Conservation (phyloP, 2,329 filamentous ascomycete species). For the Xylariaceae sp. region DNA sequence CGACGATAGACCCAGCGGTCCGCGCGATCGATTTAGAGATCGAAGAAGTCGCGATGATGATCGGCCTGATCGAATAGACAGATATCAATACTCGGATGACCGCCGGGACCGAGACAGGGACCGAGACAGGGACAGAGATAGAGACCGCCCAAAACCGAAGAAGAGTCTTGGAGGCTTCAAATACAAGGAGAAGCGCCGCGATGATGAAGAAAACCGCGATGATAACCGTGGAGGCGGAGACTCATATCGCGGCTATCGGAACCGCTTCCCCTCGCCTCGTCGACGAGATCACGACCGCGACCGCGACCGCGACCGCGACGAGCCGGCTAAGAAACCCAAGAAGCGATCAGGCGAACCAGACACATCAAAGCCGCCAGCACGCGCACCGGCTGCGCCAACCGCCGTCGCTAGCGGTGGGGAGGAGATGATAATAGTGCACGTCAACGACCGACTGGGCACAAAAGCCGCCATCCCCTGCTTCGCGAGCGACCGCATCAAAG, state of each 20-base stretch:
- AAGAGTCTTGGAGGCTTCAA: constrained; percentile 46
- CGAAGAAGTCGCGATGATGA: constrained; percentile 9
- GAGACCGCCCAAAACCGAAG: constrained; percentile 27
- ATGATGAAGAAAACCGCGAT: constrained; percentile 43
- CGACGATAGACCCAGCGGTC: constrained; percentile 12
- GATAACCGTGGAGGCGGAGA: constrained; percentile 32
- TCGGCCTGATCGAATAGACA: constrained; percentile 11
- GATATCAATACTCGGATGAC: constrained; percentile 11
- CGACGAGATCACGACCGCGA: constrained; percentile 35
- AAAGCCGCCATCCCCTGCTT: constrained; percentile 90
- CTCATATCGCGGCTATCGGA: constrained; percentile 49
- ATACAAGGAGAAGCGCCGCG: constrained; percentile 52
- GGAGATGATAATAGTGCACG: constrained; percentile 87
- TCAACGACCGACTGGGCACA: constrained; percentile 95
- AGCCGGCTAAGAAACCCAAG: constrained; percentile 31
- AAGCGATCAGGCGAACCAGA: constrained; percentile 27
- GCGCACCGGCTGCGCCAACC: constrained; percentile 22
- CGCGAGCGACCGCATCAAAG: constrained; percentile 72
- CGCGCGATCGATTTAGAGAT: constrained; percentile 11
- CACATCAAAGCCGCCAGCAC: constrained; percentile 33
- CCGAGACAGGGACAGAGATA: constrained; percentile 6
- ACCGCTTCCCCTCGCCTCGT: constrained; percentile 36
- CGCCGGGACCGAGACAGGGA: constrained; percentile 18
- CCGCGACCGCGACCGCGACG: constrained; percentile 34
- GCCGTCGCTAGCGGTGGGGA: constrained; percentile 51